Percentiles rank a stretch among this genome's conserved stretches.
phyloP scores from a whole-genome alignment of 2,329 filamentous ascomycete genomes.

The Fusarium succisae region DNA sequence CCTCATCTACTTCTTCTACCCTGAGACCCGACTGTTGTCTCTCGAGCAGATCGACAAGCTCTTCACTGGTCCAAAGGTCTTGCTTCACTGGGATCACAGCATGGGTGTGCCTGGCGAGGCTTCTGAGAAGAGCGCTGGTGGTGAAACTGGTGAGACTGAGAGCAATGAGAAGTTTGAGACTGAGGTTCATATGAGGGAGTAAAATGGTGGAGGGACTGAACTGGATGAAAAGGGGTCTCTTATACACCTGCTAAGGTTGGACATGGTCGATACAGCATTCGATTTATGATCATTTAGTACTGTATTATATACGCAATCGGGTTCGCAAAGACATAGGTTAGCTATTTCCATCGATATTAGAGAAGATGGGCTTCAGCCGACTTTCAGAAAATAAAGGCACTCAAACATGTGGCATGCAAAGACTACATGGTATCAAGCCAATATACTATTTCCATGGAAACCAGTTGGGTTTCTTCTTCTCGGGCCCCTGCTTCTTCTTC shows the following conservation, averaged over 20 bases:
- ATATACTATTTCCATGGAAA: conserved; percentile 28
- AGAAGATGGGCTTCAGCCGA: background rate
- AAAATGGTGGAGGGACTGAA: background rate
- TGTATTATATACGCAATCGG: background rate
- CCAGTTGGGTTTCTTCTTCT: conserved; percentile 37
- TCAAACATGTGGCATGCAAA: background rate
- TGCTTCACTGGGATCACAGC: conserved; percentile 45
- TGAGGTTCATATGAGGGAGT: conserved; percentile 16
- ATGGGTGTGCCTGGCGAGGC: conserved; percentile 46
- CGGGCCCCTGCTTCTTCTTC: conserved; percentile 37
- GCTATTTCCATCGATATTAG: background rate
- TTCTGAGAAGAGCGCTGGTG: conserved; percentile 21
- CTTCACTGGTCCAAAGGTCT: conserved; percentile 47
- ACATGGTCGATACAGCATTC: background rate
- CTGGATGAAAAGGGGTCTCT: background rate
- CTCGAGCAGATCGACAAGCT: conserved; percentile 60
- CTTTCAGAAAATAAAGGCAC: background rate
- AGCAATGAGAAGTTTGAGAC: conserved; percentile 35
- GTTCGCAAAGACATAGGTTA: background rate
- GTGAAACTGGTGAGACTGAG: conserved; percentile 23
- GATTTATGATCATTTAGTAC: background rate
- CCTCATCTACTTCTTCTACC: conserved; percentile 59
- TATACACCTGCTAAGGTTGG: background rate
- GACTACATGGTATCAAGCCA: background rate
- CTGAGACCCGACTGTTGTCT: conserved; percentile 57